Evolutionary conservation across 2,329 filamentous ascomycete species (phyloP).

Genomic region (Colletotrichum coccodes): DNA sequence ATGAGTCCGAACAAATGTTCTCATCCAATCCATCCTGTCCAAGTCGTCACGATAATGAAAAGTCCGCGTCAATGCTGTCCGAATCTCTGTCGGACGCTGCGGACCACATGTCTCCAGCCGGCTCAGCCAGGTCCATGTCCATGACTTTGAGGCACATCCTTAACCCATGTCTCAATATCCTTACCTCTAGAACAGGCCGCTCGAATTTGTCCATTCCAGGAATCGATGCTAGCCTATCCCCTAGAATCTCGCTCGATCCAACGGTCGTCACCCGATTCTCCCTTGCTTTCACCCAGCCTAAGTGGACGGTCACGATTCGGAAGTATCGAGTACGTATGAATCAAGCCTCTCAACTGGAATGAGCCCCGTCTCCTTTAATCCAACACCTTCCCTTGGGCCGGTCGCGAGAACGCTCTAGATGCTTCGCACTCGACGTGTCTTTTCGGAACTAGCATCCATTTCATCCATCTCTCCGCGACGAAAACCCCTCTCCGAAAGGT

Average conservation of each 20-base stretch:
- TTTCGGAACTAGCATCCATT: neutral
- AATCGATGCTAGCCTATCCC: neutral
- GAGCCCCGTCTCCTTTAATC: neutral
- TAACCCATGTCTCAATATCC: constrained; percentile 4
- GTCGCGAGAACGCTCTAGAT: neutral
- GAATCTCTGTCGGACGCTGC: constrained; percentile 3
- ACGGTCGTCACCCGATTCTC: constrained; percentile 16
- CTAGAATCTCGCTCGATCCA: neutral
- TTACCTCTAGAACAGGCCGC: neutral
- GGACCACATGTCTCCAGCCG: constrained; percentile 8
- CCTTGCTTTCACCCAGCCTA: constrained; percentile 12
- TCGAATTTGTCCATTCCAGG: neutral
- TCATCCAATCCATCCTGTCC: neutral
- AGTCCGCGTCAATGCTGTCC: constrained; percentile 16
- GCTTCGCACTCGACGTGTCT: neutral
- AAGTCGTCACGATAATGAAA: no score
- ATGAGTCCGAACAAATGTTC: neutral
- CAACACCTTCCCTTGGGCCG: neutral
- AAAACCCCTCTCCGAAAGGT: neutral
- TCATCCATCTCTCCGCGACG: neutral
- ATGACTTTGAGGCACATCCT: neutral
- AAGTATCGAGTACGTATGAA: neutral
- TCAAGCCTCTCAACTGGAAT: neutral
- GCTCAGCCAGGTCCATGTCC: constrained; percentile 3
- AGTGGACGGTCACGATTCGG: constrained; percentile 1